These are phyloP conservation scores for Boletus vermiculosoides DNA, from an alignment of 768 basidiomycete species.

Conservation along the genomic window DNA sequence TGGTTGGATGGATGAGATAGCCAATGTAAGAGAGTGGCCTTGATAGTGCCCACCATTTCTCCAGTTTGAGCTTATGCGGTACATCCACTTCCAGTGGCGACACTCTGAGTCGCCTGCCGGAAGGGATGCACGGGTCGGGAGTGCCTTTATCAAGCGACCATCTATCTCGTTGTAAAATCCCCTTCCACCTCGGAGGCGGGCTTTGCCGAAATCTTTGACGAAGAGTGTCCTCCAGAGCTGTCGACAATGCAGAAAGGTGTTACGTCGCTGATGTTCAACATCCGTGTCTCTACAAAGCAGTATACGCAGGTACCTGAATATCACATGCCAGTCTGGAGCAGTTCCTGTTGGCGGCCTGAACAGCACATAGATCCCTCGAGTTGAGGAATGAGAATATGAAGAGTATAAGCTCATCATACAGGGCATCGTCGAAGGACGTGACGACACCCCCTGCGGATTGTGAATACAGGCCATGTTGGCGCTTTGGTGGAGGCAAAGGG, in stretches of 20 bases:
- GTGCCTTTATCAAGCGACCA: conserved; percentile 54
- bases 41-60: conserved; percentile 53
- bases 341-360: conserved; percentile 60
- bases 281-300: not conserved
- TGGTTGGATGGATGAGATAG: conserved; percentile 22
- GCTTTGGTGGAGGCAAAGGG: conserved; percentile 57
- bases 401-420: conserved; percentile 77
- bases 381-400: conserved; percentile 71
- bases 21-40: conserved; percentile 13
- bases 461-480: conserved; percentile 37
- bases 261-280: conserved; percentile 17
- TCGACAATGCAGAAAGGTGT: conserved; percentile 2
- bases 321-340: conserved; percentile 69
- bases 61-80: conserved; percentile 82
- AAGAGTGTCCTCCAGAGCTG: conserved; percentile 72
- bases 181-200: conserved; percentile 63
- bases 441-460: conserved; percentile 14
- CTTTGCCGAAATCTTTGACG: conserved; percentile 60
- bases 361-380: conserved; percentile 63
- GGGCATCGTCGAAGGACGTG: conserved; percentile 49
- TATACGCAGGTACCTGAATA: conserved; percentile 49
- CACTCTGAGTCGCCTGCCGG: conserved; percentile 30
- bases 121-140: conserved; percentile 50
- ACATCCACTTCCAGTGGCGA: conserved; percentile 83
- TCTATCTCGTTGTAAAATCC: conserved; percentile 59